phyloP scores from a whole-genome alignment of 441 rosid genomes.

The Gossypium davidsonii region DNA sequence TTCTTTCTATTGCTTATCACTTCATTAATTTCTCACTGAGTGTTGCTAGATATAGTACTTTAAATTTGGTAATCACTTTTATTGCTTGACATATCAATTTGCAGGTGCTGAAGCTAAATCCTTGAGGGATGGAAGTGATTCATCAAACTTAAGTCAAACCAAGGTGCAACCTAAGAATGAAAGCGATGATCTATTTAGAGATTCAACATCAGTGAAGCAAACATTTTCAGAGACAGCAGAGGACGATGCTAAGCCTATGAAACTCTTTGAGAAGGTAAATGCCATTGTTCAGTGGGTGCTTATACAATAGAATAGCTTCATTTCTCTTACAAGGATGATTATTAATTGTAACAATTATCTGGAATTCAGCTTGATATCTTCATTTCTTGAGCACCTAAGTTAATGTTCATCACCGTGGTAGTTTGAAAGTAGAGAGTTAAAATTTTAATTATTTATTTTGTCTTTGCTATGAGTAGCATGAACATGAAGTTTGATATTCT shows the following conservation, averaged over 20 bases:
- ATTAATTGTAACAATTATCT: neutral
- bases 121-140: constrained; percentile 13
- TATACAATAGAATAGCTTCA: neutral
- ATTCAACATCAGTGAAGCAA: constrained; percentile 12
- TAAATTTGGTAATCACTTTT: neutral
- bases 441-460: neutral
- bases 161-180: constrained; percentile 16
- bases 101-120: constrained; percentile 31
- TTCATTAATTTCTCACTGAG: neutral
- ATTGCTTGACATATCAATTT: constrained; percentile 8
- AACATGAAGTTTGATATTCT: constrained; percentile 2
- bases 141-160: constrained; percentile 23
- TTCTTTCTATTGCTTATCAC: neutral
- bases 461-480: neutral
- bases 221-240: constrained; percentile 16
- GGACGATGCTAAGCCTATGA: constrained; percentile 24
- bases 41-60: neutral
- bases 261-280: constrained; percentile 30
- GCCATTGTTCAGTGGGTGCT: neutral
- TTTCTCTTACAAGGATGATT: neutral
- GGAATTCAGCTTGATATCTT: neutral
- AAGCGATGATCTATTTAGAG: constrained; percentile 15
- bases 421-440: neutral
- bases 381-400: neutral
- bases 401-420: neutral